Evolutionary conservation across 768 basidiomycete species (phyloP).

Genomic region (Cyathus striatus): DNA sequence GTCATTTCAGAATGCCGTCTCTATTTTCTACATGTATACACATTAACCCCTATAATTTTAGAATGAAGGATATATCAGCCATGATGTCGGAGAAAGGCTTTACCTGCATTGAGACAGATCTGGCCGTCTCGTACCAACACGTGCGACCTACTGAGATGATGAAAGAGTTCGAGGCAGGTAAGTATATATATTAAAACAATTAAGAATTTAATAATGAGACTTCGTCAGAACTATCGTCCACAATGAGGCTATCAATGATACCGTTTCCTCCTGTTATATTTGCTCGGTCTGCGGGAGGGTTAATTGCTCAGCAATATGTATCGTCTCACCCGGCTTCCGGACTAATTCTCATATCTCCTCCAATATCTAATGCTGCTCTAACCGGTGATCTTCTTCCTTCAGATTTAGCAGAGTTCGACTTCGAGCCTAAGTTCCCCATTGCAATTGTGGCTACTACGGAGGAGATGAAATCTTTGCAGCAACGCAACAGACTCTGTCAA

Average conservation of each 20-base stretch:
- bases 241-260: slow-evolving; percentile 35
- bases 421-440: slow-evolving; percentile 59
- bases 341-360: slow-evolving; percentile 57
- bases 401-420: slow-evolving; percentile 46
- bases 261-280: slow-evolving; percentile 58
- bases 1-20: slow-evolving; percentile 4
- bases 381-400: slow-evolving; percentile 23
- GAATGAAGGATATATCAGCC: slow-evolving; percentile 28
- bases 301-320: slow-evolving; percentile 65
- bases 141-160: slow-evolving; percentile 24
- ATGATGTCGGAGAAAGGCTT: slow-evolving; percentile 44
- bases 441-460: slow-evolving; percentile 37
- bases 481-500: slow-evolving; percentile 34
- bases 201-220: background rate
- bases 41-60: slow-evolving; percentile 9
- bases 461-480: slow-evolving; percentile 26
- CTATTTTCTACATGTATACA: no score
- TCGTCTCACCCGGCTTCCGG: slow-evolving; percentile 62
- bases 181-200: slow-evolving; percentile 6
- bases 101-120: slow-evolving; percentile 39
- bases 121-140: slow-evolving; percentile 18
- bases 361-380: slow-evolving; percentile 33
- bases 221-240: slow-evolving; percentile 32
- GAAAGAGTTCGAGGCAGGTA: slow-evolving; percentile 35
- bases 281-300: slow-evolving; percentile 39